Base-by-base conservation (phyloP, 2,329 filamentous ascomycete species). In the Madurella mycetomatis region DNA sequence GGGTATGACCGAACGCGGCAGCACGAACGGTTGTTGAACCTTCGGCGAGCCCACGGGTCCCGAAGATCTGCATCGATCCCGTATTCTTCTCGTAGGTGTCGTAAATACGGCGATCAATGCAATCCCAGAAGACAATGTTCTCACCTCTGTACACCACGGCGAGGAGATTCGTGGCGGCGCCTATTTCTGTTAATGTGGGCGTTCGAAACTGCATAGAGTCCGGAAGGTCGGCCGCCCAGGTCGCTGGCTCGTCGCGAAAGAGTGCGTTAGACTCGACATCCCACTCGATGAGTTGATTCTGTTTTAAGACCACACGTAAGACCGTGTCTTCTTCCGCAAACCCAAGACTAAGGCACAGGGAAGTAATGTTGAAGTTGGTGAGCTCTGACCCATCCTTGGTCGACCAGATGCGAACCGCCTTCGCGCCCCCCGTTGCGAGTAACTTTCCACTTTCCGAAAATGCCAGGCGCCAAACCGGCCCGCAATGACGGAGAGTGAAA, bases 101-200 rank as follows among this genome's bases (percentile, higher is more conserved):
- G 41, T 64, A 47, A 1, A 67, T 41, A 1, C 54, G 19, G 5
- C 62, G 53, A 8, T 57, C 56, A 4, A 59, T 53, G 5, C 55
- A 53, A 25, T 62, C 58, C 64, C 64, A 66, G 0, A 66, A 39
- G 1, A 66, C n/a, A 3, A 68, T 60, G 9, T 65, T 54, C 37
- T 65, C 53, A 1, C 64, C 65, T 8, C 56, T 46, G 30, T 69
- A 69, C n/a, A 65, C 40, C 9, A 67, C 52, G 5, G 60, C 63
- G 1, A 69, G 51, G 1, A 69, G 59, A 1, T 58, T 47, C 1
- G 49, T 51, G 9, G 59, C 54, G 0, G 48, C 17, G 5, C 58
- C 50, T 8, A 67, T 54, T 1, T 53, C 55, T 1, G 57, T 56
- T 0, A 58, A 49, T 9, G 43, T 62, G 1, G 65, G 65, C 4